A percentile compares a stretch with the other conserved stretches of the same genome.
phyloP scores from a whole-genome alignment of 495 filamentous ascomycete species.

The Penicillium flavigenum region DNA sequence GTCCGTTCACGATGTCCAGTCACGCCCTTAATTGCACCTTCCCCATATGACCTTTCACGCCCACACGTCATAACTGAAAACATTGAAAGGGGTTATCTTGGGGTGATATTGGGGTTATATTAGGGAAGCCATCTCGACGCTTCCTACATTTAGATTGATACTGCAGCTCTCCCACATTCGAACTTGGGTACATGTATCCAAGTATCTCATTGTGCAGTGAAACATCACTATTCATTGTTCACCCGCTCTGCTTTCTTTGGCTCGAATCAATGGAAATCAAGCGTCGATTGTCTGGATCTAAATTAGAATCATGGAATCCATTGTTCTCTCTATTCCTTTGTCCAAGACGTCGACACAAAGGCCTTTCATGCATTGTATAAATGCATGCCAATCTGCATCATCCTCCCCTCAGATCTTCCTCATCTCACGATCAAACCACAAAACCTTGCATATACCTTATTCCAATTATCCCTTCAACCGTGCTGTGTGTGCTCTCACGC shows the following conservation, averaged over 20 bases:
- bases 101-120: slow-evolving; percentile 14
- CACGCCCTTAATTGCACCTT: slow-evolving; percentile 16
- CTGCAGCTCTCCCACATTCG: neutral
- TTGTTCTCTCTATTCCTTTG: slow-evolving; percentile 1
- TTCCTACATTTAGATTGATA: neutral
- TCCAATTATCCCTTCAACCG: neutral
- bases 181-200: neutral
- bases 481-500: neutral
- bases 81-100: slow-evolving; percentile 1
- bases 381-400: neutral
- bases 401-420: neutral
- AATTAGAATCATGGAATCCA: slow-evolving; percentile 3
- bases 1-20: slow-evolving; percentile 19
- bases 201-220: neutral
- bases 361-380: slow-evolving; percentile 2
- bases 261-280: slow-evolving; percentile 1
- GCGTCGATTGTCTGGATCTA: neutral
- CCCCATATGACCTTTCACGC: slow-evolving; percentile 22
- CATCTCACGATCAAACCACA: neutral
- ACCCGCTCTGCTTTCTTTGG: neutral
- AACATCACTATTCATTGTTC: neutral
- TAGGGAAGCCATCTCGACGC: neutral
- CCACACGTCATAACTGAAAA: slow-evolving; percentile 16
- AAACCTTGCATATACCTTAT: neutral
- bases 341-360: neutral